phyloP scores from a whole-genome alignment of 2,329 filamentous ascomycete species.

The Lasiodiplodia citricola region DNA sequence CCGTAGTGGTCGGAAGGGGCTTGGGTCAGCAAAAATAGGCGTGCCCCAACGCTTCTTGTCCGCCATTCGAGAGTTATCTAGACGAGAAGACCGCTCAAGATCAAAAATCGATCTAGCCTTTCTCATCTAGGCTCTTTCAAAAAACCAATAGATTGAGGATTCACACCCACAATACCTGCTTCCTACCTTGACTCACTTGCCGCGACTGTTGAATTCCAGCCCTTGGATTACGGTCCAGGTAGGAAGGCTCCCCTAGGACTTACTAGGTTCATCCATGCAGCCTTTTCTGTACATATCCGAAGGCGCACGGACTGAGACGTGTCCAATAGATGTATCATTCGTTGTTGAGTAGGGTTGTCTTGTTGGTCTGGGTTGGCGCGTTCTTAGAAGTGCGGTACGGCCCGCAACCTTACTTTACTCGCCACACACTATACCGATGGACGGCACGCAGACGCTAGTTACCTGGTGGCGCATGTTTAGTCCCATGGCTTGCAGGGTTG shows the following conservation, averaged over 20 bases:
- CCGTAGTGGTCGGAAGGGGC: background rate
- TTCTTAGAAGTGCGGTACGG: background rate
- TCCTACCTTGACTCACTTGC: background rate
- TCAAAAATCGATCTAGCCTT: background rate
- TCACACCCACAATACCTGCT: background rate
- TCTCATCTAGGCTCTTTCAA: background rate
- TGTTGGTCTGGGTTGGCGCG: background rate
- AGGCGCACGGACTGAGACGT: background rate
- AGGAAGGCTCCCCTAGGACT: background rate
- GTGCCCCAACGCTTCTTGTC: background rate
- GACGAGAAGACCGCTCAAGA: background rate
- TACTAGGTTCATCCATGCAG: background rate
- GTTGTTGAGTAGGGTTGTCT: background rate
- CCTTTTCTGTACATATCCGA: background rate
- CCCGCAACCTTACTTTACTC: background rate
- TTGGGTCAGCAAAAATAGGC: background rate
- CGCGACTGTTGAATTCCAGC: background rate
- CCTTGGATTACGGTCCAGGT: background rate
- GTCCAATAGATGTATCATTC: background rate
- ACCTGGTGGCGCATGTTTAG: background rate
- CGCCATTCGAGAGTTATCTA: background rate
- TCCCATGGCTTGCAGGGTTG: background rate
- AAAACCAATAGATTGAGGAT: background rate
- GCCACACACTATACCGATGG: background rate
- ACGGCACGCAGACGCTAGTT: background rate